Base-by-base conservation (phyloP, 1,139 yeast species). In the Candida dubliniensis region DNA sequence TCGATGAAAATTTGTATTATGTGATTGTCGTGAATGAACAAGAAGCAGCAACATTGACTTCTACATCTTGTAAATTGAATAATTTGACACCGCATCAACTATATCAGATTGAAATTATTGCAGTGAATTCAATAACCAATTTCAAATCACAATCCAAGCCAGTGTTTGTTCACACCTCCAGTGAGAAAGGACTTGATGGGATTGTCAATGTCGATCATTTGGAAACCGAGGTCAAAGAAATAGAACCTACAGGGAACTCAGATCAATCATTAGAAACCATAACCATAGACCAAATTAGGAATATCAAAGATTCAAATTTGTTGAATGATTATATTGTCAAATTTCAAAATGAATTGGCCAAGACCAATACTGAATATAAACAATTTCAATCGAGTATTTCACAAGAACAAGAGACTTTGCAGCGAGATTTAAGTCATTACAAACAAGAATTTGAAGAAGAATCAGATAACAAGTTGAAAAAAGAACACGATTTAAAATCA, bases 81-180 rank as follows among this genome's bases (percentile, higher is more conserved):
- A 68, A 67, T 47, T 59, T 74, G 35, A 49, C 51, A 4, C 57
- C 61, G 4, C 55, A 59, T 34, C 61, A 61, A 27, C 36, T 67
- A 15, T 72, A 73, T 52, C 68, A 65, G 47, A 55, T 74, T 32
- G 73, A 69, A 45, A 63, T 74, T 30, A 56, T 71, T 13, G 77
- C 77, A 6, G 62, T 71, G 31, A 72, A 74, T 47, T 58, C 67
- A 26, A 43, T 63, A 31, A 68, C 69, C 44, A 66, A 67, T 45
- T 74, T 69, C 53, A 53, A 69, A 30, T 64, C 74, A 1, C 68
- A 67, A 47, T 64, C 71, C 12, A 52, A 57, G 12, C 63, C 75
- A 0, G 67, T 71, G 1, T 69, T 40, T 23, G 47, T 51, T 6
- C 54, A 53, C 36, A 48, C 55, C 23, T 52, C 42, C 27, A 45